phyloP scores from a whole-genome alignment of 176 grass and related monocot genomes.

The Carex parvula region DNA sequence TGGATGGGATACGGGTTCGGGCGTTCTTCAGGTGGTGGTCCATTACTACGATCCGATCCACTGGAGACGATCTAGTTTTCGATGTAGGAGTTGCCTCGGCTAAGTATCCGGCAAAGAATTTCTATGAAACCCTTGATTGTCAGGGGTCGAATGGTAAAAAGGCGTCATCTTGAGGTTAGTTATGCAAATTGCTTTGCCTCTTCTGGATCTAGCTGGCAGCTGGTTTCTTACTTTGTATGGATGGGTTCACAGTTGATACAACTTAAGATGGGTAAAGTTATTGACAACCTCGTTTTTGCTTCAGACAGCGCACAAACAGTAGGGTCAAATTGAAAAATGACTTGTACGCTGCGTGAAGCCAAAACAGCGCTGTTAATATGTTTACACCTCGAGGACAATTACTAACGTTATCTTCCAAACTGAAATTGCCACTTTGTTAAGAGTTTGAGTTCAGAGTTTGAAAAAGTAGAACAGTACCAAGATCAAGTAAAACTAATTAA shows the following conservation, averaged over 20 bases:
- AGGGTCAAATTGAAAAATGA: too few relatives aligned
- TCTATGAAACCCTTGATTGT: conserved; percentile 33
- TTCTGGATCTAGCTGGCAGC: not conserved
- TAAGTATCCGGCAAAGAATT: conserved; percentile 34
- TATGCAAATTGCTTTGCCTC: not conserved
- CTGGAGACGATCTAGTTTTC: conserved; percentile 41
- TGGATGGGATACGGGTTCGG: conserved; percentile 37
- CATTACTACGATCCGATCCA: conserved; percentile 33
- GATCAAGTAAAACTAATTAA: too few relatives aligned
- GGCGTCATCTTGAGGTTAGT: conserved; percentile 38
- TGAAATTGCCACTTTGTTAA: too few relatives aligned
- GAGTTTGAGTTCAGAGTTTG: too few relatives aligned
- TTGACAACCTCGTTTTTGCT: too few relatives aligned
- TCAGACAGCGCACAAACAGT: too few relatives aligned
- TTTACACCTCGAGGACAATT: too few relatives aligned
- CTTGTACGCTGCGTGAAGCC: too few relatives aligned
- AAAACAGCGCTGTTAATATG: too few relatives aligned
- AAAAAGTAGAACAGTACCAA: too few relatives aligned
- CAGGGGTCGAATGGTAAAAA: conserved; percentile 24
- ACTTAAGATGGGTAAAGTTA: not conserved
- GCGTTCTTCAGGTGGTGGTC: conserved; percentile 51
- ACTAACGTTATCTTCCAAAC: too few relatives aligned
- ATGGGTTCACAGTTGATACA: not conserved
- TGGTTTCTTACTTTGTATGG: not conserved
- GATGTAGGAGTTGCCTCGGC: conserved; percentile 41